Evolutionary conservation across 2,329 filamentous ascomycete species (phyloP).

Genomic region (Clonostachys sp.): DNA sequence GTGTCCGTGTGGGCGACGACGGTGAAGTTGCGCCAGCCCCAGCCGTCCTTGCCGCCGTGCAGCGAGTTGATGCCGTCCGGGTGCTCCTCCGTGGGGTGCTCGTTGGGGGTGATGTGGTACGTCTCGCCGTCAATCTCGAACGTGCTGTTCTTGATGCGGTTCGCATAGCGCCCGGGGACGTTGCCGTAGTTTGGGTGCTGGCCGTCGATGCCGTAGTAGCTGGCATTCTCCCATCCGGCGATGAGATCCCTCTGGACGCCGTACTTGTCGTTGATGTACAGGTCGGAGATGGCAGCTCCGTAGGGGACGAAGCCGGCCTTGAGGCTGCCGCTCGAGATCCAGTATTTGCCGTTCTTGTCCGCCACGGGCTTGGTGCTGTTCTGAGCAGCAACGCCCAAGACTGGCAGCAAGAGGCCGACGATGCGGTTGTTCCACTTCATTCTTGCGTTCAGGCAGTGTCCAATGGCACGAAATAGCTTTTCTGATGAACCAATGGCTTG

Average conservation of each 20-base stretch:
- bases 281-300: conserved; percentile 67
- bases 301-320: conserved; percentile 69
- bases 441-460: not conserved
- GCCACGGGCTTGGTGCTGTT: conserved; percentile 23
- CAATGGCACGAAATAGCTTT: not conserved
- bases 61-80: conserved; percentile 58
- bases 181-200: conserved; percentile 68
- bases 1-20: conserved; percentile 61
- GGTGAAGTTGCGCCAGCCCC: conserved; percentile 76
- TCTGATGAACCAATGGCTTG: not conserved
- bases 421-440: conserved; percentile 12
- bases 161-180: conserved; percentile 74
- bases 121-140: conserved; percentile 61
- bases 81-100: conserved; percentile 45
- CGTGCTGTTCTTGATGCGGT: conserved; percentile 74
- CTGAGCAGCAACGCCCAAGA: conserved; percentile 2
- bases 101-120: conserved; percentile 60
- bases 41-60: conserved; percentile 66
- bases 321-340: conserved; percentile 63
- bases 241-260: conserved; percentile 68
- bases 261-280: conserved; percentile 65
- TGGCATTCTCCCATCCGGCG: conserved; percentile 71
- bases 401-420: conserved; percentile 8
- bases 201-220: conserved; percentile 59
- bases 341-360: conserved; percentile 65